Base-by-base conservation (phyloP, 257 asterid genomes). In the Scutellaria barbata region DNA sequence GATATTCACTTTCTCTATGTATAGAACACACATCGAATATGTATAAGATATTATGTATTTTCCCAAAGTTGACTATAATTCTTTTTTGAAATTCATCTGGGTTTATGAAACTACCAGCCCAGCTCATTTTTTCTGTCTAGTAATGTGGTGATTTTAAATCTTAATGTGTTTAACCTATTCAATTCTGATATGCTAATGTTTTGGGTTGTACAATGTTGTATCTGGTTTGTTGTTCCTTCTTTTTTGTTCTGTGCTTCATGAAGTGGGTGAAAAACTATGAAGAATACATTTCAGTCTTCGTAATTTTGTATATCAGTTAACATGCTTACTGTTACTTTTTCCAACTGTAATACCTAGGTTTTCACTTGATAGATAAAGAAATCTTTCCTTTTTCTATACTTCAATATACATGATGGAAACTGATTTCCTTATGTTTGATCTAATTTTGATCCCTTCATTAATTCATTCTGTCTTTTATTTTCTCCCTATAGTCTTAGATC, bases 191-290 rank as follows among this genome's bases (percentile, higher is more conserved):
- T 42, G 39, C 61, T 20, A 61, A 25, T 61, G 63, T 11, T 52
- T 59, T 55, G 46, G 68, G 70, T 18, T 14, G 51, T 43, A 14
- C 20, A n/a, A 12, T 70, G 50, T 46, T 74, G 55, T 54, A 37
- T 12, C 10, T 22, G 16, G 40, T 14, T 5, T 72, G 13, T 41
- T 14, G 18, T 13, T 39, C 51, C 62, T 37, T 72, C 13, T 10
- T 3, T n/a, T 16, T 14, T 8, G 54, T 16, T 57, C 45, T 51
- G 66, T 71, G 62, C 68, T 66, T 65, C 16, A 20, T 58, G 66
- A 68, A 61, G 43, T 66, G 43, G 65, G 48, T 16, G 63, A 47
- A 75, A 66, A 39, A 12, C 53, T 76, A 55, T 41, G 8, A 33
- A 55, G 45, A 37, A 53, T n/a, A 10, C 3, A 20, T 67, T 40